Evolutionary conservation across 2,329 filamentous ascomycete genomes (phyloP), one percentile per base, ranked within the genome.

Genomic region (Orbilia ellipsospora): DNA sequence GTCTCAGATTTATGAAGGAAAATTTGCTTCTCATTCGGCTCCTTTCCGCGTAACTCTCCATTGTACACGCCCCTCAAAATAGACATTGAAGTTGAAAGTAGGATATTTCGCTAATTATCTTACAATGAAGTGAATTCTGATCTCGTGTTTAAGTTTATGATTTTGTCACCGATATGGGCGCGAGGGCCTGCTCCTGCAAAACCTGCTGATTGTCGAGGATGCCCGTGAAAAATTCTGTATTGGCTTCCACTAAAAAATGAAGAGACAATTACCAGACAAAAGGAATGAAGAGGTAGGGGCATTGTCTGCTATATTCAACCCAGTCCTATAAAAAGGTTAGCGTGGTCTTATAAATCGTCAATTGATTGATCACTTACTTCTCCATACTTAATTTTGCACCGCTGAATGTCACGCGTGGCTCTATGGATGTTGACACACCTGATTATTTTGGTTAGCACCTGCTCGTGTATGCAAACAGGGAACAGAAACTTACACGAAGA

Each of bases 201-300:
- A 6, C 13, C 44, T 4, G 13, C 44, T 13, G 44, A 48, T 2
- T 13, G 44, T 6, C 44, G 44, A 48, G 13, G 15, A 48, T 10
- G 13, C 16, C 44, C 44, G 16, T 52, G 15, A 52, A n/a, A 8
- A 20, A n/a, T 16, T 16, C 16, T 20, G 5, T 13, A 36, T 52
- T 23, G 5, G 3, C 10, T 52, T 52, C 28, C 20, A 8, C 28
- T 36, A 36, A 12, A 20, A 55, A 55, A 15, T 36, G 12, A 18
- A 36, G 20, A 23, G 4, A 23, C 23, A 4, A 45, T 57, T 72
- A 77, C 73, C 48, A 72, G 48, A 77, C 15, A 18, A 62, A 77
- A 61, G 92, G 92, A 84, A 96, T 93, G 82, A 96, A 95, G 65
- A 95, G 85, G 82, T 93, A 94, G 48, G 92, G 92, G 64, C 94